Evolutionary conservation across 768 basidiomycete species (phyloP).

Genomic region (Suillus brevipes): DNA sequence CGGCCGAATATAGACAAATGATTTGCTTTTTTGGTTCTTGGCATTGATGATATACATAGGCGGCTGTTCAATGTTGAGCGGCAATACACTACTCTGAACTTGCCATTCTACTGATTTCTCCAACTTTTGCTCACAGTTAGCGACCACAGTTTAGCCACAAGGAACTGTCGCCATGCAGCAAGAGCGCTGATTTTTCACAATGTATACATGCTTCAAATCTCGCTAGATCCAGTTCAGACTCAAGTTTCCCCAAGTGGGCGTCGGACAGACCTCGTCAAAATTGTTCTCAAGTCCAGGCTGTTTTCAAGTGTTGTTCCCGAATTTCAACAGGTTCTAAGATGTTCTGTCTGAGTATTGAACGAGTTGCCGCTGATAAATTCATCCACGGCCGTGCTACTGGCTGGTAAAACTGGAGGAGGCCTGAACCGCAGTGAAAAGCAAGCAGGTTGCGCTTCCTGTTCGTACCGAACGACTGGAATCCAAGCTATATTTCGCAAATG

Average conservation of each 20-base stretch:
- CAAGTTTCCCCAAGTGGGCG: constrained; percentile 89
- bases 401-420: constrained; percentile 43
- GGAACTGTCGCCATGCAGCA: neutral
- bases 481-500: constrained; percentile 95
- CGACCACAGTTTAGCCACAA: neutral
- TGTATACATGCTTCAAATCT: constrained; percentile 38
- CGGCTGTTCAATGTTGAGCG: neutral
- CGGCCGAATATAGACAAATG: neutral
- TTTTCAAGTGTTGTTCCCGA: constrained; percentile 36
- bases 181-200: neutral
- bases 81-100: neutral
- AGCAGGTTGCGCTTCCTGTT: constrained; percentile 88
- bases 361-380: constrained; percentile 64
- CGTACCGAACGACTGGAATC: constrained; percentile 78
- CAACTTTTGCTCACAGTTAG: neutral
- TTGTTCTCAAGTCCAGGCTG: constrained; percentile 90
- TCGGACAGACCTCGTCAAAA: constrained; percentile 87
- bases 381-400: constrained; percentile 91
- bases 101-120: neutral
- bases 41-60: neutral
- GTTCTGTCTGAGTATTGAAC: neutral
- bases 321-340: neutral
- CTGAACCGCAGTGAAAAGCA: constrained; percentile 80
- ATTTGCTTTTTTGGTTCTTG: neutral
- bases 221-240: constrained; percentile 81